Evolutionary conservation across 2,329 filamentous ascomycete genomes (phyloP).

Genomic region (Cadophora malorum): DNA sequence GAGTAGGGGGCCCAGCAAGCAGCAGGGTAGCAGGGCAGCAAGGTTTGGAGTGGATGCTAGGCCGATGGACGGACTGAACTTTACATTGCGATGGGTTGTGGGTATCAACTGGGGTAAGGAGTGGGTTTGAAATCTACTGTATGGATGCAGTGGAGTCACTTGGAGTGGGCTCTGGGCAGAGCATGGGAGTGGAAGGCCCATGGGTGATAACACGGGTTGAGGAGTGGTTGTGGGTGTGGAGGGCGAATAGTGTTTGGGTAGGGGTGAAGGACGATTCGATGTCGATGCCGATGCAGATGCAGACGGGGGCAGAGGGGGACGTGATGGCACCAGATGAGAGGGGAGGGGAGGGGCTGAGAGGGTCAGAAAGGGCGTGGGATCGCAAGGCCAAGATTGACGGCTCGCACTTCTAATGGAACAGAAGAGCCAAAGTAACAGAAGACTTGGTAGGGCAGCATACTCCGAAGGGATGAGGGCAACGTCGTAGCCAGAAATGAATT

Average conservation of each 20-base stretch:
- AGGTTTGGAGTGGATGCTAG: constrained; percentile 9
- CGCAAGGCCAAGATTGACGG: constrained; percentile 17
- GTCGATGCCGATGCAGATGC: neutral
- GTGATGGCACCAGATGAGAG: too few species aligned
- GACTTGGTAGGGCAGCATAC: neutral
- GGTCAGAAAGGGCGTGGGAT: constrained; percentile 11
- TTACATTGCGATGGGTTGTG: constrained; percentile 7
- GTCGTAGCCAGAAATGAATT: neutral
- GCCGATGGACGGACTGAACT: constrained; percentile 16
- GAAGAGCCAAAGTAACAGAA: neutral
- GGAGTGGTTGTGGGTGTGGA: neutral
- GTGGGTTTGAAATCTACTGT: neutral
- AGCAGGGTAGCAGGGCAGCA: neutral
- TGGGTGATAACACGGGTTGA: neutral
- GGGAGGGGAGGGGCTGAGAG: too few species aligned
- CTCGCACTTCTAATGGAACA: neutral
- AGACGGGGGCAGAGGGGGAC: neutral
- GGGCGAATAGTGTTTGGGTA: neutral
- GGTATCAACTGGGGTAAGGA: neutral
- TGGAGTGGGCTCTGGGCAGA: too few species aligned
- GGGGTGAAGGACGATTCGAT: constrained; percentile 17
- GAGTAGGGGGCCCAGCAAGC: neutral
- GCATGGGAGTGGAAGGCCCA: neutral
- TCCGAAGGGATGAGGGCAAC: neutral
- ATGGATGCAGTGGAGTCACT: too few species aligned